Conservation (phyloP, 1,284 basidiomycete species). For the Leccinum subspadiceum region DNA sequence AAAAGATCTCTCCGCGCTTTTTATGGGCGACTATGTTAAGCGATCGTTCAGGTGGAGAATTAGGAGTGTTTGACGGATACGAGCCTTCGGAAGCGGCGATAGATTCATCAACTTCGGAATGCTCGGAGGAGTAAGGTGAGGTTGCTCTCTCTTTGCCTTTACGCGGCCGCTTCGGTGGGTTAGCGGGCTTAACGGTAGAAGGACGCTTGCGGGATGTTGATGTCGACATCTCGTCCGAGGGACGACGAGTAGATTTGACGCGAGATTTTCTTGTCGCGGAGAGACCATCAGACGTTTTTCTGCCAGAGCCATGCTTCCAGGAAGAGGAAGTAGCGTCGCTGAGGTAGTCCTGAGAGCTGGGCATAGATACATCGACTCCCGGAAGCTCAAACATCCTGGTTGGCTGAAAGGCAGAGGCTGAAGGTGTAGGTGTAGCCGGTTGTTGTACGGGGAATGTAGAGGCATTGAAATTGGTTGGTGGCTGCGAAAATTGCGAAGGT, state of each 20-base stretch:
- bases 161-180: constrained; percentile 21
- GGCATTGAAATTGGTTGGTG: constrained; percentile 1
- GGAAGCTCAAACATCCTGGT: constrained; percentile 1
- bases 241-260: constrained; percentile 2
- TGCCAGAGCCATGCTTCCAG: constrained; percentile 7
- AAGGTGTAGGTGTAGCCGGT: constrained; percentile 5
- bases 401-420: constrained; percentile 3
- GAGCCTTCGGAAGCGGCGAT: constrained; percentile 11
- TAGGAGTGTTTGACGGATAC: constrained; percentile 12
- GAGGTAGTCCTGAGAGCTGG: constrained; percentile 7
- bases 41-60: constrained; percentile 13
- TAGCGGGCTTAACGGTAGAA: constrained; percentile 17
- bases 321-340: constrained; percentile 7
- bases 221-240: constrained; percentile 8
- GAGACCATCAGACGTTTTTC: constrained; percentile 13
- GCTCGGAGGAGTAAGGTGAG: constrained; percentile 20
- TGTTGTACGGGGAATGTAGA: constrained; percentile 11
- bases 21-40: constrained; percentile 20
- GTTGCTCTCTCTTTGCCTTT: constrained; percentile 31
- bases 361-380: background rate
- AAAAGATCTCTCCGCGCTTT: constrained; percentile 28
- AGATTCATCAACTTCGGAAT: constrained; percentile 18
- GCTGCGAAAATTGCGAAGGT: constrained; percentile 22
- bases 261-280: constrained; percentile 7
- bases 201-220: constrained; percentile 25